Evolutionary conservation across 768 basidiomycete species (phyloP).

Genomic region (Naematelia encephala): DNA sequence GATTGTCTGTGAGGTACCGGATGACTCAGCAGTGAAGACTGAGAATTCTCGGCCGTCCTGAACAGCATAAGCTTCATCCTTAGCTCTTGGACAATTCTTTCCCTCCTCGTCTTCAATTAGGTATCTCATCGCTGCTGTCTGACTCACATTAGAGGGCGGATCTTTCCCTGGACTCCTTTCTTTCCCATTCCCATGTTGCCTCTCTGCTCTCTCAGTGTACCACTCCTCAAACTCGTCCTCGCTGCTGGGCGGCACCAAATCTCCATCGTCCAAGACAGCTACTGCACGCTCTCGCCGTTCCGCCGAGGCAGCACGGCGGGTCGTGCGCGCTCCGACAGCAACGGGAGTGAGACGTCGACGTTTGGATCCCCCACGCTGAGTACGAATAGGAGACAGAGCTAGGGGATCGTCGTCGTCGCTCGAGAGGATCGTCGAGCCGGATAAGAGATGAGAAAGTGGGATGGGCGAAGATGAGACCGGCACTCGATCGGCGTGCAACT

Average conservation of each 20-base stretch:
- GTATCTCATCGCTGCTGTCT: too few relatives aligned
- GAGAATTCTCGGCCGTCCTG: background rate
- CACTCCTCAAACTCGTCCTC: slow-evolving; percentile 36
- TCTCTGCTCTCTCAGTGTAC: slow-evolving; percentile 7
- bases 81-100: too few relatives aligned
- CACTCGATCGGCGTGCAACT: background rate
- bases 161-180: background rate
- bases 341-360: background rate
- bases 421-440: background rate
- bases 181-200: slow-evolving; percentile 2
- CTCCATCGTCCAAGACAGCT: slow-evolving; percentile 15
- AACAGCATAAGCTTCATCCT: background rate
- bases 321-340: slow-evolving; percentile 3
- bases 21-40: background rate
- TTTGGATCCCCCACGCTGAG: background rate
- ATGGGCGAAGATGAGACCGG: background rate
- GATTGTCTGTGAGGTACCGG: background rate
- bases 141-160: slow-evolving; percentile 2
- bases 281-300: background rate
- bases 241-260: slow-evolving; percentile 32
- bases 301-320: slow-evolving; percentile 11
- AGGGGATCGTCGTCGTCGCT: slow-evolving; percentile 17
- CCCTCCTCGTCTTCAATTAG: too few relatives aligned
- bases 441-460: background rate
- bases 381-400: slow-evolving; percentile 10